phyloP scores from a whole-genome alignment of 345 rosid genomes.

The Moricandia arvensis region DNA sequence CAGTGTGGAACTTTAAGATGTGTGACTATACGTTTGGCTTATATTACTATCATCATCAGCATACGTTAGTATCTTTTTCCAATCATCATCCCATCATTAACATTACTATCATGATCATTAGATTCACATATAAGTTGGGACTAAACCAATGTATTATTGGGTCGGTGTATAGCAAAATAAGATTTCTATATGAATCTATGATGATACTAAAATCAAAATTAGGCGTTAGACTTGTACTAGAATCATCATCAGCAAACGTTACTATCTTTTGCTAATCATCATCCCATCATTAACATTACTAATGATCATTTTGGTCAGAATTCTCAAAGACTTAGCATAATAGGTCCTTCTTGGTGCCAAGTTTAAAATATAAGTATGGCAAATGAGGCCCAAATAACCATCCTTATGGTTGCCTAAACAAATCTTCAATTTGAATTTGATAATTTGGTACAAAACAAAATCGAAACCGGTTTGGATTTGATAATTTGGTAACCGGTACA shows the following conservation, averaged over 20 bases:
- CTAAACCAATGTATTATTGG: too few relatives aligned
- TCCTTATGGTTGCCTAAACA: not conserved
- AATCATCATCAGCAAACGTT: too few relatives aligned
- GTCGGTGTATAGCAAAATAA: too few relatives aligned
- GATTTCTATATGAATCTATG: too few relatives aligned
- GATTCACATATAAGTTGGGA: too few relatives aligned
- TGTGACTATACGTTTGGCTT: not conserved
- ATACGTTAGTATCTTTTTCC: too few relatives aligned
- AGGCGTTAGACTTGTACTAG: too few relatives aligned
- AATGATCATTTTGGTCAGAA: not conserved
- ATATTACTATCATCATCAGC: too few relatives aligned
- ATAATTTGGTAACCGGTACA: not conserved
- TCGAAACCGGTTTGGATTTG: not conserved
- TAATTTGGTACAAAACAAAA: not conserved
- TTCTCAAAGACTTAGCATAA: not conserved
- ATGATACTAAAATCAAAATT: too few relatives aligned
- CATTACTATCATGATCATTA: too few relatives aligned
- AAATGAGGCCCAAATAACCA: not conserved
- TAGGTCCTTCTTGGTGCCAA: not conserved
- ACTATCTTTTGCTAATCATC: not conserved
- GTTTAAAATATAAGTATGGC: not conserved
- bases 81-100: too few relatives aligned
- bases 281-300: not conserved
- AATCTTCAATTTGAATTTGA: not conserved
- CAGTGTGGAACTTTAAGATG: not conserved